Evolutionary conservation across 1,284 basidiomycete genomes (phyloP), one percentile per base, ranked within the genome.

Genomic region (Ustilago shanxiensis): DNA sequence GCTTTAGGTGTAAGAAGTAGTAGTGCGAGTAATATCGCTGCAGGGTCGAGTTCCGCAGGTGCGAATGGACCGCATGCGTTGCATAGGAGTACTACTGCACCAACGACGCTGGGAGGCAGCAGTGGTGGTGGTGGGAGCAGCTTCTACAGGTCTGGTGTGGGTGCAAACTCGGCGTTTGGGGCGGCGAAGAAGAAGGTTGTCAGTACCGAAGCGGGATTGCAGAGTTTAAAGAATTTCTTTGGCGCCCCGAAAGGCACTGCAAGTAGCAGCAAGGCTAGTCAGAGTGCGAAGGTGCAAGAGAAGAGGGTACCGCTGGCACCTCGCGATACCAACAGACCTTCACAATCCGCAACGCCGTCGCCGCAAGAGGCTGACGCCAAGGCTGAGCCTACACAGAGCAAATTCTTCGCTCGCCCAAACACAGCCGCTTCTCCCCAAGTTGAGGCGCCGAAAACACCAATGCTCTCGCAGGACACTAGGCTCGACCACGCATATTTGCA

Each of bases 191-290:
- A 70, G 44, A 78, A 72, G 57, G 47, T 55, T 33, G 51, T 71
- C 24, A 71, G 61, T 33, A 78, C 59, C 2, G 76, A 78, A 44
- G 26, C 59, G 7, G 72, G 76, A 1, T 18, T 74, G 57, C 76
- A 78, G 65, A 78, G 69, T 39, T 29, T 78, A n/a, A 74, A 65
- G 20, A 66, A 37, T 50, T 78, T 78, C 49, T 72, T 71, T 51
- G 51, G 54, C 16, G 64, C 35, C 22, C 20, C 51, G n/a, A 52
- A 39, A n/a, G 6, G n/a, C 1, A 39, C 24, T 2, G 11, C 29
- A 11, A 54, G 4, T 3, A 59, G 52, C 44, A 44, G 51, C 47
- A 67, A 44, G 22, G 26, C 18, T 20, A 52, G 33, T 18, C n/a
- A 33, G 20, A 22, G 9, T 22, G n/a, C 33, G 51, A 37, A 37